Percentiles rank a stretch among this genome's conserved stretches.
Evolutionary conservation across 192 early-diverging fungal genomes (phyloP).

Genomic region (Rhizophagus prolifer): DNA sequence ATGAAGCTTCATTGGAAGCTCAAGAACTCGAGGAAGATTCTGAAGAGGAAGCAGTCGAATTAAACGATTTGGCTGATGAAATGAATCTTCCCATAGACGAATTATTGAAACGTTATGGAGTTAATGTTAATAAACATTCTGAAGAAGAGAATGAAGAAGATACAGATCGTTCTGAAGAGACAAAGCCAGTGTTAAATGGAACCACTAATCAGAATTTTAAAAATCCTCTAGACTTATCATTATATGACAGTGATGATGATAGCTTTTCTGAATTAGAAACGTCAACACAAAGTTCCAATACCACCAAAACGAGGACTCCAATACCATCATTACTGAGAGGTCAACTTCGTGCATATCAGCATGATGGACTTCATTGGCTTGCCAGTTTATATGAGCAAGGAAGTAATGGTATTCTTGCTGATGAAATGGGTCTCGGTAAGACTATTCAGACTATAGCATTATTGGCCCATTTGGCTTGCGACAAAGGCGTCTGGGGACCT

Average conservation of each 20-base stretch:
- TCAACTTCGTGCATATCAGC: constrained; percentile 83
- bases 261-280: constrained; percentile 27
- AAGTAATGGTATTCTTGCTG: constrained; percentile 72
- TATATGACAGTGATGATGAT: constrained; percentile 41
- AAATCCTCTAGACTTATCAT: constrained; percentile 33
- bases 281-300: constrained; percentile 29
- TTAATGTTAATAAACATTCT: constrained; percentile 31
- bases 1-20: constrained; percentile 27
- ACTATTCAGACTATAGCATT: constrained; percentile 68
- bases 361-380: constrained; percentile 89
- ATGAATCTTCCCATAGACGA: constrained; percentile 34
- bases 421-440: constrained; percentile 70
- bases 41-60: constrained; percentile 23
- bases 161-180: background rate
- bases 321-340: constrained; percentile 66
- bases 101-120: constrained; percentile 33
- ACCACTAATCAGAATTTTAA: background rate
- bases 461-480: constrained; percentile 65
- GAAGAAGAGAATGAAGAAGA: constrained; percentile 29
- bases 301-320: constrained; percentile 47
- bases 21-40: constrained; percentile 36
- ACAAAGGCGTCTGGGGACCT: constrained; percentile 59
- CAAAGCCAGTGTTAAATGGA: background rate
- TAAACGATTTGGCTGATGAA: constrained; percentile 36
- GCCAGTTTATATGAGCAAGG: constrained; percentile 82